Conservation (phyloP, 768 basidiomycete species). For the Boletus edulis region DNA sequence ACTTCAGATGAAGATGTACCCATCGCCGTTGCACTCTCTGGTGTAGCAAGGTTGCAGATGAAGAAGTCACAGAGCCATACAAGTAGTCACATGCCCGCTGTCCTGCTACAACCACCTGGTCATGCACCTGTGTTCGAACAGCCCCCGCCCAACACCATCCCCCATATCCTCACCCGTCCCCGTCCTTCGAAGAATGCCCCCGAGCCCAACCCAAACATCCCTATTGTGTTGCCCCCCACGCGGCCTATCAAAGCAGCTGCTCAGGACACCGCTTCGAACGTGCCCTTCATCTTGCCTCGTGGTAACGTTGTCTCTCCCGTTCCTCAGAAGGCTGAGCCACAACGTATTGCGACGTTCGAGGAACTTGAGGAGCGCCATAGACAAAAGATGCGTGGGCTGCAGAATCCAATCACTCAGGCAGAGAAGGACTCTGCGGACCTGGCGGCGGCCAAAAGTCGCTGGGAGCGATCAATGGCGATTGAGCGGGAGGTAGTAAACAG, state of each 20-base stretch:
- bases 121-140: constrained; percentile 28
- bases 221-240: constrained; percentile 31
- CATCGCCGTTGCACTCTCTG: constrained; percentile 25
- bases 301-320: constrained; percentile 36
- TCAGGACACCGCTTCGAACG: constrained; percentile 33
- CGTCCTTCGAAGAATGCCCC: constrained; percentile 17
- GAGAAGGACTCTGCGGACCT: constrained; percentile 76
- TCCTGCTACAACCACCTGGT: constrained; percentile 30
- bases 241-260: constrained; percentile 35
- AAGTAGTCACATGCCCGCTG: constrained; percentile 25
- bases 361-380: constrained; percentile 85
- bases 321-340: constrained; percentile 48
- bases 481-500: constrained; percentile 75
- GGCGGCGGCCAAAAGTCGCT: constrained; percentile 71
- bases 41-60: constrained; percentile 4
- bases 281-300: constrained; percentile 46
- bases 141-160: constrained; percentile 16
- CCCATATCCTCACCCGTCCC: constrained; percentile 23
- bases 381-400: constrained; percentile 78
- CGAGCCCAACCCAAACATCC: constrained; percentile 27
- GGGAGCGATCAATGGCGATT: constrained; percentile 73
- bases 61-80: constrained; percentile 21
- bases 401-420: constrained; percentile 79
- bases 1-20: constrained; percentile 35
- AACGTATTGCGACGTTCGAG: constrained; percentile 77